Percentiles rank a stretch among this genome's conserved stretches.
phyloP scores from a whole-genome alignment of 495 filamentous ascomycete genomes.

The Massariosphaeria phaeospora region DNA sequence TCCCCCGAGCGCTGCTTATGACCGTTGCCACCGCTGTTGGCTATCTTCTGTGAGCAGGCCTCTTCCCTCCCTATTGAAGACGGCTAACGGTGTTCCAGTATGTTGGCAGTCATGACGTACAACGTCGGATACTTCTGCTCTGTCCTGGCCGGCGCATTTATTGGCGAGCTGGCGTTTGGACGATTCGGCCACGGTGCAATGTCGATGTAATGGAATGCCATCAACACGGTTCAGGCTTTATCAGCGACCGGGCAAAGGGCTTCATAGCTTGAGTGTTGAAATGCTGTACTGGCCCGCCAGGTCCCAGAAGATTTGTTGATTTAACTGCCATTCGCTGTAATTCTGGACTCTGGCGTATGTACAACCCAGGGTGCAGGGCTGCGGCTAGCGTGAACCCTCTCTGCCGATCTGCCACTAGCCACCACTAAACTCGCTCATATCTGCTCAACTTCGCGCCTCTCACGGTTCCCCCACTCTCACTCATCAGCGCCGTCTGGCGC shows the following conservation, averaged over 20 bases:
- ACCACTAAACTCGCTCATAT: constrained; percentile 24
- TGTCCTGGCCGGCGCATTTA: constrained; percentile 73
- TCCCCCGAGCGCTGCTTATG: constrained; percentile 64
- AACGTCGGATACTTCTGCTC: constrained; percentile 96
- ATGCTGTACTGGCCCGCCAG: too few relatives aligned
- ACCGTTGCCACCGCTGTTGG: constrained; percentile 67
- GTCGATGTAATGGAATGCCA: constrained; percentile 13
- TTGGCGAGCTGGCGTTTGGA: constrained; percentile 77
- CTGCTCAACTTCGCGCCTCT: constrained; percentile 6
- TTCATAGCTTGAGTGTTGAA: constrained; percentile 19
- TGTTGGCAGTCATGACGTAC: constrained; percentile 97
- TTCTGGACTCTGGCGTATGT: too few relatives aligned
- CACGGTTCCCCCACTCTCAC: background rate
- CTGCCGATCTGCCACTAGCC: background rate
- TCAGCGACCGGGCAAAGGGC: constrained; percentile 19
- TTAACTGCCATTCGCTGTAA: too few relatives aligned
- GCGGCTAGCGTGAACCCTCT: constrained; percentile 5
- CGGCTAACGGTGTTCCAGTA: constrained; percentile 49
- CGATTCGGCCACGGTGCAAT: constrained; percentile 48
- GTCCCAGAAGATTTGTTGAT: too few relatives aligned
- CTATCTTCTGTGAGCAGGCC: constrained; percentile 77
- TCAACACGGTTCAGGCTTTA: background rate
- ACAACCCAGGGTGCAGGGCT: too few relatives aligned
- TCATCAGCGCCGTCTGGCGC: background rate
- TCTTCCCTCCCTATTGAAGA: background rate